These are phyloP conservation scores for Inonotus hispidus DNA, from an alignment of 1,284 basidiomycete genomes.

Conservation along the genomic window DNA sequence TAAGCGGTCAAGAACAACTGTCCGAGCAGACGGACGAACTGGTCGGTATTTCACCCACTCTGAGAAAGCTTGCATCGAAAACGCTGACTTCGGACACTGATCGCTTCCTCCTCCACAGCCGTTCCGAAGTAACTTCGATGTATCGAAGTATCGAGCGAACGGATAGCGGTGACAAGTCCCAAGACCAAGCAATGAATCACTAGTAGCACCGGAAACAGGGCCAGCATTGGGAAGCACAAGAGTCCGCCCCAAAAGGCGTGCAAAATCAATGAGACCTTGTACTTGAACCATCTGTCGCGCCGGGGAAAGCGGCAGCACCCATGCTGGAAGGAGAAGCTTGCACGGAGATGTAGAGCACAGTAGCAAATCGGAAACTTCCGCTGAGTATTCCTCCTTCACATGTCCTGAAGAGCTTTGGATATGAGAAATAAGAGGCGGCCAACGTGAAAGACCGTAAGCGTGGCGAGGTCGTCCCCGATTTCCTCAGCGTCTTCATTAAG, in stretches of 20 bases:
- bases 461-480: background rate
- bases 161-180: conserved; percentile 41
- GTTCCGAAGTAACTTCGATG: conserved; percentile 24
- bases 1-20: conserved; percentile 21
- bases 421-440: conserved; percentile 31
- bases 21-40: conserved; percentile 24
- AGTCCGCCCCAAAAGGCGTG: conserved; percentile 38
- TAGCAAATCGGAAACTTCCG: conserved; percentile 22
- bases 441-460: conserved; percentile 6
- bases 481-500: background rate
- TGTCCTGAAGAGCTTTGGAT: conserved; percentile 22
- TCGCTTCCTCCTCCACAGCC: conserved; percentile 2
- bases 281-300: conserved; percentile 47
- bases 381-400: conserved; percentile 3
- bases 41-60: conserved; percentile 31
- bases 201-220: conserved; percentile 31
- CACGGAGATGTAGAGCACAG: conserved; percentile 26
- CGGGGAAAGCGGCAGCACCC: conserved; percentile 27
- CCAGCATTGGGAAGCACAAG: conserved; percentile 50
- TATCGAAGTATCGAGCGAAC: conserved; percentile 43
- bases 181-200: conserved; percentile 22
- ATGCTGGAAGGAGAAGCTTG: conserved; percentile 37
- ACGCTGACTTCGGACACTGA: background rate
- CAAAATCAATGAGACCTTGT: conserved; percentile 40
- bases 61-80: conserved; percentile 33